Percentiles rank a stretch among this genome's conserved stretches.
Evolutionary conservation across 805 yeast species (phyloP).

Genomic region (Pichia membranifaciens): DNA sequence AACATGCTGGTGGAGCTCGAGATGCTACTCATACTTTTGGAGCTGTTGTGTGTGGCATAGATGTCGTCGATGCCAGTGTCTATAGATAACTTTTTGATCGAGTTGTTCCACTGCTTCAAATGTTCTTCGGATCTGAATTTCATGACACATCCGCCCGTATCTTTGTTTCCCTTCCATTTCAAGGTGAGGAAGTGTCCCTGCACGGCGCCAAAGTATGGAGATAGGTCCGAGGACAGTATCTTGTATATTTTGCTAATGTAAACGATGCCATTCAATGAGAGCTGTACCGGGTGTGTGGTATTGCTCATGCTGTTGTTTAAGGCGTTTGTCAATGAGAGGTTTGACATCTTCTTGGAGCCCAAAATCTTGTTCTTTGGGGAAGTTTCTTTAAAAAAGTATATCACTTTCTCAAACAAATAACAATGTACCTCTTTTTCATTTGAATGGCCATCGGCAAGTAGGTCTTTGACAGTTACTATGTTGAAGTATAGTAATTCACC

Average conservation of each 20-base stretch:
- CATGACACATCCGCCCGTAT: constrained; percentile 78
- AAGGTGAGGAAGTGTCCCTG: constrained; percentile 57
- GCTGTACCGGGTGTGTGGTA: constrained; percentile 11
- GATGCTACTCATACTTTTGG: constrained; percentile 11
- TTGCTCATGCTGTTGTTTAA: constrained; percentile 23
- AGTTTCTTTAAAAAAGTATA: constrained; percentile 60
- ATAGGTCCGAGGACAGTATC: constrained; percentile 27
- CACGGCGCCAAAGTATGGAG: constrained; percentile 21
- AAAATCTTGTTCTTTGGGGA: constrained; percentile 44
- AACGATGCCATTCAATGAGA: constrained; percentile 29
- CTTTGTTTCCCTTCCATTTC: constrained; percentile 81
- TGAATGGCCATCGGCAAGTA: constrained; percentile 43
- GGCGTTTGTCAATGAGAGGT: constrained; percentile 27
- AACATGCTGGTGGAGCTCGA: constrained; percentile 10
- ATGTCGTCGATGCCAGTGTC: not conserved
- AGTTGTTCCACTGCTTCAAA: constrained; percentile 73
- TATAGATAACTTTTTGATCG: constrained; percentile 44
- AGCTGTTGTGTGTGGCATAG: constrained; percentile 11
- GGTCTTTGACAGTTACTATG: constrained; percentile 59
- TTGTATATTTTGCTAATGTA: constrained; percentile 25
- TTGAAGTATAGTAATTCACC: constrained; percentile 83
- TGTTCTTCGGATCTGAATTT: constrained; percentile 79
- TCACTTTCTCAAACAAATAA: constrained; percentile 70
- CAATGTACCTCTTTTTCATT: constrained; percentile 84
- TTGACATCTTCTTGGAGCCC: constrained; percentile 42